Conservation (phyloP, 345 rosid genomes). For the Camelina laxa region DNA sequence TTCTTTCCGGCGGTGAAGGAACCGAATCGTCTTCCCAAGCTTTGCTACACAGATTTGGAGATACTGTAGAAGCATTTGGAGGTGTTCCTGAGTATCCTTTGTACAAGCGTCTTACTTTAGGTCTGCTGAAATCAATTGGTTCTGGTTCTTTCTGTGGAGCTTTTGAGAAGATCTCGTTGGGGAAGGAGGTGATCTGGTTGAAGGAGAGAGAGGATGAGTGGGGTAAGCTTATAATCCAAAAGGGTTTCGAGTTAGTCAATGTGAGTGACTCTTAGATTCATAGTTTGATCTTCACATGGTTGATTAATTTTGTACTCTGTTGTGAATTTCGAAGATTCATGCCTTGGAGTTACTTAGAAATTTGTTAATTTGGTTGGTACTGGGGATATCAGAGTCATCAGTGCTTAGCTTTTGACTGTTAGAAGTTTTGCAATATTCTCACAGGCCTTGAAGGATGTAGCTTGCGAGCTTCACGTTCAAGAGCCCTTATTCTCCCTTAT, state of each 20-base stretch:
- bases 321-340: slow-evolving; percentile 16
- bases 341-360: neutral
- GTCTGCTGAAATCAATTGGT: slow-evolving; percentile 48
- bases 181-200: slow-evolving; percentile 34
- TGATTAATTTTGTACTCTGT: neutral
- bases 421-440: slow-evolving; percentile 2
- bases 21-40: neutral
- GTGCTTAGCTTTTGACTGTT: neutral
- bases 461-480: slow-evolving; percentile 52
- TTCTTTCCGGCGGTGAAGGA: slow-evolving; percentile 41
- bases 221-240: slow-evolving; percentile 45
- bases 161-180: slow-evolving; percentile 35
- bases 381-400: neutral
- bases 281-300: neutral
- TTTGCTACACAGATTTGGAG: slow-evolving; percentile 5
- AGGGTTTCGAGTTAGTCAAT: slow-evolving; percentile 49
- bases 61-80: slow-evolving; percentile 39
- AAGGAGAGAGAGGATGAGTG: slow-evolving; percentile 52
- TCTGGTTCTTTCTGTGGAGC: slow-evolving; percentile 42
- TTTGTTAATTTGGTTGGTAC: slow-evolving; percentile 18
- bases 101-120: slow-evolving; percentile 55
- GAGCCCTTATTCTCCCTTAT: slow-evolving; percentile 56
- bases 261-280: slow-evolving; percentile 27
- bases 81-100: slow-evolving; percentile 63
- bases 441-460: slow-evolving; percentile 46